These are phyloP conservation scores for Aspergillus indologenus DNA, from an alignment of 495 filamentous ascomycete genomes.

Conservation along the genomic window DNA sequence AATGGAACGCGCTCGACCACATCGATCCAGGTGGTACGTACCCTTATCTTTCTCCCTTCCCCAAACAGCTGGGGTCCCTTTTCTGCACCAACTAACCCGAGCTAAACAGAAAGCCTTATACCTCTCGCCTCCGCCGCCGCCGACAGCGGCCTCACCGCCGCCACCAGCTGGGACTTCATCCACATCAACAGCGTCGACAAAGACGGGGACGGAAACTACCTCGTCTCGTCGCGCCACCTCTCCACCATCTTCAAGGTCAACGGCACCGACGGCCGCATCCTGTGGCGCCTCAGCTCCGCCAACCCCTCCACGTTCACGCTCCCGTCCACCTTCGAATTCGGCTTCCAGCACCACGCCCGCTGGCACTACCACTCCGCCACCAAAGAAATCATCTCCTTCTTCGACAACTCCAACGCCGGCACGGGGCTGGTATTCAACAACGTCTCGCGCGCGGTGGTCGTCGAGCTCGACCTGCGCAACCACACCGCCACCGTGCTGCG, in stretches of 20 bases:
- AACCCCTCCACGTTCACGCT: conserved; percentile 27
- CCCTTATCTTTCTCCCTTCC: neutral
- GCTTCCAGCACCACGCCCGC: conserved; percentile 52
- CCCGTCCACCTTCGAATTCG: conserved; percentile 28
- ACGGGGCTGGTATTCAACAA: conserved; percentile 7
- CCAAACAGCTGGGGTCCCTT: neutral
- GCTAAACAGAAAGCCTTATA: conserved; percentile 5
- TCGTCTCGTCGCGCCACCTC: conserved; percentile 49
- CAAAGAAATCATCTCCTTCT: conserved; percentile 41
- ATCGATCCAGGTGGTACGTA: conserved; percentile 28
- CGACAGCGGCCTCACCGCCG: conserved; percentile 32
- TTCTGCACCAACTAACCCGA: neutral
- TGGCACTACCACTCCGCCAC: conserved; percentile 35
- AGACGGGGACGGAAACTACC: conserved; percentile 45
- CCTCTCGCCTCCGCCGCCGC: neutral
- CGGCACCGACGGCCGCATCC: conserved; percentile 46
- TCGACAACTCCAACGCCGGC: conserved; percentile 39
- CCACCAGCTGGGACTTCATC: conserved; percentile 43
- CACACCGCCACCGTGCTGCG: conserved; percentile 32
- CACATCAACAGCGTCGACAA: conserved; percentile 56
- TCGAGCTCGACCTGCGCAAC: conserved; percentile 40
- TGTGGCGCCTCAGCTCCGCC: conserved; percentile 50
- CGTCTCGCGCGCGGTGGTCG: conserved; percentile 43
- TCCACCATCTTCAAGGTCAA: conserved; percentile 39
- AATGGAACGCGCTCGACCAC: conserved; percentile 34